These are phyloP conservation scores for Phytopythium ostracodes DNA, from an alignment of 352 stramenopile genomes.

Conservation along the genomic window DNA sequence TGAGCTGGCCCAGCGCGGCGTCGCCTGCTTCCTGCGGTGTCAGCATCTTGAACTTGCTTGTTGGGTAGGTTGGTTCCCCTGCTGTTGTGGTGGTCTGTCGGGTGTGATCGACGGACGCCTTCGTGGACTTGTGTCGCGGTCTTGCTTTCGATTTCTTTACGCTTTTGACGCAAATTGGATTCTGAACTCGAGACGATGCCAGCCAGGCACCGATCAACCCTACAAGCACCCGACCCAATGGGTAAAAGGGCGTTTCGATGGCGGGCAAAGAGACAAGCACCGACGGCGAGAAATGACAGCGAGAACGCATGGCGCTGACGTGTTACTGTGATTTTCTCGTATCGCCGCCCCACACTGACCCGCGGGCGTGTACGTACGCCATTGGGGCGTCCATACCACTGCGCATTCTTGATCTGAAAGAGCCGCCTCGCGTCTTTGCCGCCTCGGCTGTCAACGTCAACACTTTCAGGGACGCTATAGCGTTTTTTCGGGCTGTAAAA, in stretches of 20 bases:
- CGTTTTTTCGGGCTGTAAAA: not conserved
- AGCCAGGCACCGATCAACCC: not conserved
- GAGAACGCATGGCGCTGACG: not conserved
- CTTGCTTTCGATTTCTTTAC: slow-evolving; percentile 4
- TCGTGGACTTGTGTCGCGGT: not conserved
- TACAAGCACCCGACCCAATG: not conserved
- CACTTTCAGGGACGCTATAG: not conserved
- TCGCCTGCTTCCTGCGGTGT: slow-evolving; percentile 35
- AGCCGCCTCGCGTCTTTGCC: slow-evolving; percentile 2
- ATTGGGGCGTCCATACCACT: not conserved
- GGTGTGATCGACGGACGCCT: not conserved
- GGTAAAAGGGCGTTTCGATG: not conserved
- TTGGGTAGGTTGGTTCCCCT: not conserved
- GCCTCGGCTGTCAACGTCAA: slow-evolving; percentile 4
- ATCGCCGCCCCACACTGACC: not conserved
- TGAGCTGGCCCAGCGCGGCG: slow-evolving; percentile 32
- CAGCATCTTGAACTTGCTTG: slow-evolving; percentile 11
- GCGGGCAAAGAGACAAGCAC: not conserved
- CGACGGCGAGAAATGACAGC: not conserved
- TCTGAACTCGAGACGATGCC: not conserved
- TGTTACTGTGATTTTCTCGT: not conserved
- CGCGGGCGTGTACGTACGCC: slow-evolving; percentile 2
- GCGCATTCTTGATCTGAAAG: not conserved
- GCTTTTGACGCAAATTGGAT: slow-evolving; percentile 5
- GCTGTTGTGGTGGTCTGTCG: not conserved